Evolutionary conservation across 345 rosid genomes (phyloP).

Genomic region (Eucalyptus marginata): DNA sequence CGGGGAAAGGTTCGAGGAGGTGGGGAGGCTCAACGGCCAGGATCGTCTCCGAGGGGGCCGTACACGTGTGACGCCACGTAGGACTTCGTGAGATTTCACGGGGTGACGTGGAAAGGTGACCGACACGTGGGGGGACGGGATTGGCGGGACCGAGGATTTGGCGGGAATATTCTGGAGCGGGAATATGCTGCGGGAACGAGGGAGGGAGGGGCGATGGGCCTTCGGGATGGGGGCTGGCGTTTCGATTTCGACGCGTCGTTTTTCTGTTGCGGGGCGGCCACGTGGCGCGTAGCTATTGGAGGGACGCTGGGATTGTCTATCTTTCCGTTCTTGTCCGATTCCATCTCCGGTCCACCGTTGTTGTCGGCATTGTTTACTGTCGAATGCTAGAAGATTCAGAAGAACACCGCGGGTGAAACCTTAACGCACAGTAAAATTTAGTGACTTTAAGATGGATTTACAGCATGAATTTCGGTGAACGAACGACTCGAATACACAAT

Average conservation of each 20-base stretch:
- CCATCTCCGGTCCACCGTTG: background rate
- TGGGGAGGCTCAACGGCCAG: constrained; percentile 10
- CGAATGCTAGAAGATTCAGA: background rate
- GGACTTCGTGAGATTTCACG: background rate
- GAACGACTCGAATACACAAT: background rate
- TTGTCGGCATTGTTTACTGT: background rate
- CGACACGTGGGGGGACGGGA: constrained; percentile 1
- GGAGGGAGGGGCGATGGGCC: background rate
- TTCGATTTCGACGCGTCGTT: background rate
- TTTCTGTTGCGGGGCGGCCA: background rate
- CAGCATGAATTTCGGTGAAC: background rate
- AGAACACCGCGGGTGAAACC: background rate
- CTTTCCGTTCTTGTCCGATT: background rate
- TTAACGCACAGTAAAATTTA: background rate
- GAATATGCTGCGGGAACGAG: background rate
- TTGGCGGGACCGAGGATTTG: background rate
- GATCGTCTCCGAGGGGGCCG: background rate
- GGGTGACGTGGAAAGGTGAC: background rate
- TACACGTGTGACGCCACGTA: constrained; percentile 39
- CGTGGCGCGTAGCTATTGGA: background rate
- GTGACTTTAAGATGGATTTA: background rate
- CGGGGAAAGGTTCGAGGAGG: background rate
- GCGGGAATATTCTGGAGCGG: background rate
- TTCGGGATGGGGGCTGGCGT: background rate
- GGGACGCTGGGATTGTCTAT: background rate